Evolutionary conservation across 768 basidiomycete genomes (phyloP).

Genomic region (Agaricus bisporus): DNA sequence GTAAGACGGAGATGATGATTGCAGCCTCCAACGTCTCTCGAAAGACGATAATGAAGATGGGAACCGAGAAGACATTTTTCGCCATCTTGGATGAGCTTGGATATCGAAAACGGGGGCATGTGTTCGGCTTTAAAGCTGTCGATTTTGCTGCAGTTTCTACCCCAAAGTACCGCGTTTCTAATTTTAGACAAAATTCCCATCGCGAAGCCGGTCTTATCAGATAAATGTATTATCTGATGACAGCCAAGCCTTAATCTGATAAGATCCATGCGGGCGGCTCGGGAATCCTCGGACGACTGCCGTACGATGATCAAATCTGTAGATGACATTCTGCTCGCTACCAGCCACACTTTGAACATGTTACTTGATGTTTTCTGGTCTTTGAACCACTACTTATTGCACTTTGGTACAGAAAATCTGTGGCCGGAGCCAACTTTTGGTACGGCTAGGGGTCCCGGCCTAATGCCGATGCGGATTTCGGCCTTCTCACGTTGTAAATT

Average conservation of each 20-base stretch:
- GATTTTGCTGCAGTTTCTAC: background rate
- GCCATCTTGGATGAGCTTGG: constrained; percentile 39
- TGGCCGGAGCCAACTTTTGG: background rate
- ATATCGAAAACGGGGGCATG: background rate
- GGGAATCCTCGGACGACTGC: no score
- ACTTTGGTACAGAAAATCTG: no score
- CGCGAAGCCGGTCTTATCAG: no score
- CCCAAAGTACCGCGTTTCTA: background rate
- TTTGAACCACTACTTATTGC: no score
- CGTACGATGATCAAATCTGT: no score
- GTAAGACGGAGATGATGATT: constrained; percentile 88
- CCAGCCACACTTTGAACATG: no score
- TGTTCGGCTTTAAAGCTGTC: constrained; percentile 3
- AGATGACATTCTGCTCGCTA: no score
- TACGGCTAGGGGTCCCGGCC: background rate
- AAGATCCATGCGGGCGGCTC: background rate
- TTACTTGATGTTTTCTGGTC: no score
- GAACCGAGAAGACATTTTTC: constrained; percentile 75
- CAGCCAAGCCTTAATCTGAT: constrained; percentile 7
- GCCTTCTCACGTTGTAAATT: background rate
- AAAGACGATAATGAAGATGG: constrained; percentile 96
- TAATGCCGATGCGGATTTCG: background rate
- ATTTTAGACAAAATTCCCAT: constrained; percentile 1
- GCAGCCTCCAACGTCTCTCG: constrained; percentile 90
- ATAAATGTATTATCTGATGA: no score